Conservation (phyloP, 345 rosid species). For the Corymbia maculata region DNA sequence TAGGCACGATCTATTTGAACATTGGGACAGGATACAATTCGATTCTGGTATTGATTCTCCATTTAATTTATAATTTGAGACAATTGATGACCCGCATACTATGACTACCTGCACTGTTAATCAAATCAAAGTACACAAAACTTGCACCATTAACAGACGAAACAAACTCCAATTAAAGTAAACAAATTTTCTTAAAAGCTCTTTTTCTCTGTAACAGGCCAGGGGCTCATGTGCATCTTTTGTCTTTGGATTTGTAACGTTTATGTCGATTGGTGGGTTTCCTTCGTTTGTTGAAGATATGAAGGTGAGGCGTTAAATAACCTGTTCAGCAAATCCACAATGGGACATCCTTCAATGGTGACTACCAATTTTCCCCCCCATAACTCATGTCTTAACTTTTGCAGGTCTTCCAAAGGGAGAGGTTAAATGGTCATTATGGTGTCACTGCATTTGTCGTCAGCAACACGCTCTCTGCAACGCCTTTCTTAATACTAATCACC, state of each 20-base stretch:
- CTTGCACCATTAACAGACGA: not conserved
- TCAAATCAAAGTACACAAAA: not conserved
- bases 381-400: not conserved
- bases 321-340: not conserved
- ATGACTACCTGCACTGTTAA: not conserved
- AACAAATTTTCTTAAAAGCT: not conserved
- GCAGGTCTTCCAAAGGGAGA: constrained; percentile 94
- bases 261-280: constrained; percentile 97
- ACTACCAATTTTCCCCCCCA: not conserved
- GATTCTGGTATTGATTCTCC: constrained; percentile 55
- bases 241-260: constrained; percentile 91
- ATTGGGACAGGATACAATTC: constrained; percentile 82
- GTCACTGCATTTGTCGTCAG: constrained; percentile 74
- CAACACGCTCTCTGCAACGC: constrained; percentile 85
- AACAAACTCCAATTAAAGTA: not conserved
- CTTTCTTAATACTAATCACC: constrained; percentile 68
- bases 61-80: not conserved
- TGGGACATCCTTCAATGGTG: not conserved
- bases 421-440: constrained; percentile 93
- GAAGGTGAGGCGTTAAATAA: constrained; percentile 38
- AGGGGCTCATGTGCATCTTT: constrained; percentile 93
- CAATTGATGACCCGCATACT: not conserved
- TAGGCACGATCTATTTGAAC: constrained; percentile 81
- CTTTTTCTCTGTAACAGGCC: constrained; percentile 40
- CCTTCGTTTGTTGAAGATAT: constrained; percentile 97